phyloP scores from a whole-genome alignment of 352 stramenopile genomes.

The Pythium monospermum region DNA sequence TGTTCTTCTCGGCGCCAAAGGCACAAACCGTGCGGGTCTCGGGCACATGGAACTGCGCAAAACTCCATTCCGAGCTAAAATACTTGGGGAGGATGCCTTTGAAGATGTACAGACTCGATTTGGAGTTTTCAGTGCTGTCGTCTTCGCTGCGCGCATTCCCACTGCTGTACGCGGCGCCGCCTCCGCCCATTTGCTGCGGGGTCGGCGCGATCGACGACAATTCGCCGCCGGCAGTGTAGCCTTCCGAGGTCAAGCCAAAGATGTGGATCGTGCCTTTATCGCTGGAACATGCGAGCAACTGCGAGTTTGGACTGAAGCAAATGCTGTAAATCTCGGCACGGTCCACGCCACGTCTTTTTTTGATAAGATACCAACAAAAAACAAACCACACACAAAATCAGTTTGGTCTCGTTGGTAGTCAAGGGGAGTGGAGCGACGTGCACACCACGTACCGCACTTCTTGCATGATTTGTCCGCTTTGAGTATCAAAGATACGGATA shows the following conservation, averaged over 20 bases:
- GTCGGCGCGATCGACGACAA: conserved; percentile 49
- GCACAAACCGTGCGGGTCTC: conserved; percentile 90
- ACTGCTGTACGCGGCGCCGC: conserved; percentile 32
- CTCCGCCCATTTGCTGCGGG: conserved; percentile 33
- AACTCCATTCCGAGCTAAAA: conserved; percentile 93
- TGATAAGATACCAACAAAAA: conserved; percentile 11
- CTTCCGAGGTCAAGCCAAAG: conserved; percentile 85
- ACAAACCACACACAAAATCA: too few relatives aligned
- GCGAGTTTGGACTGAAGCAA: conserved; percentile 92
- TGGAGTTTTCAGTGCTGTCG: conserved; percentile 84
- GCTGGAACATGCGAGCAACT: conserved; percentile 93
- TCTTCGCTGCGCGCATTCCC: conserved; percentile 49
- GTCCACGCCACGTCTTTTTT: conserved; percentile 90
- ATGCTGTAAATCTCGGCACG: conserved; percentile 97
- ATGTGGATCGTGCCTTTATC: conserved; percentile 98
- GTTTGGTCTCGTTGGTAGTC: too few relatives aligned
- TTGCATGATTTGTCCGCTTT: conserved; percentile 89
- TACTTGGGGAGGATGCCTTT: conserved; percentile 89
- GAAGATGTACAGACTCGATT: conserved; percentile 89
- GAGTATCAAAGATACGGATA: conserved; percentile 97
- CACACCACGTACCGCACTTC: conserved; percentile 47
- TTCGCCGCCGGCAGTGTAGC: conserved; percentile 49
- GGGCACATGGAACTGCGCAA: conserved; percentile 90
- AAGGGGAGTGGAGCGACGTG: too few relatives aligned
- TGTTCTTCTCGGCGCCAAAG: conserved; percentile 91